Evolutionary conservation across 805 yeast genomes (phyloP), one percentile per base, ranked within the genome.

Genomic region (Kluyveromyces siamensis): DNA sequence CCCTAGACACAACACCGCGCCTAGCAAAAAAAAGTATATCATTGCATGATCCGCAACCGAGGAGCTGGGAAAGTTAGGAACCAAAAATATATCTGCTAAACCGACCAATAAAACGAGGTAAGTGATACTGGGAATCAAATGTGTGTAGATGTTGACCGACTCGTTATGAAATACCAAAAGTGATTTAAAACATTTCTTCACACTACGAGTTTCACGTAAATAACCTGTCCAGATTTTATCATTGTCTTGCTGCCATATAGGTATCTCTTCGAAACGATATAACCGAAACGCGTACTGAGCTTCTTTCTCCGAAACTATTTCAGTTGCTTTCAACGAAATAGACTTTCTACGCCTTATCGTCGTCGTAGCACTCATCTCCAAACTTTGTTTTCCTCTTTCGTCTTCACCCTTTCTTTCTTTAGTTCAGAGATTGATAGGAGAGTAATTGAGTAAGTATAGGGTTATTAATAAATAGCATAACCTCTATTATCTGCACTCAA

Each of bases 231-330:
- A 60, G 42, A 85, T 84, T 59, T 64, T 80, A 54, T 81, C 84
- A 61, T 85, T 85, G 59, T 85, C 93, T 50, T 75, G 71, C 59
- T 83, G 89, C 93, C 93, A 84, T 14, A 67, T 75, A 21, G 81
- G 85, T 27, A 85, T 61, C 53, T 83, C 83, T 50, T 79, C 74
- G 69, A 73, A 83, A 36, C 50, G 37, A 43, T 52, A 57, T 10
- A 60, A 49, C 41, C 47, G 40, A 30, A 30, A 30, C 3, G 11
- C 35, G 35, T 13, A 30, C 35, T 46, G 53, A 7, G 2, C 16
- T 14, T 25, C 13, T 36, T 44, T 14, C 13, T 21, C 9, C 8
- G 40, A 17, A 2, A n/a, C 14, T 14, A 16, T 33, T n/a, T 30
- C 21, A 14, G 45, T n/a, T 10, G 40, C 33, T 21, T 40, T 37